These are phyloP conservation scores for Sporothrix schenckii DNA, from an alignment of 2,329 filamentous ascomycete species.

Conservation along the genomic window DNA sequence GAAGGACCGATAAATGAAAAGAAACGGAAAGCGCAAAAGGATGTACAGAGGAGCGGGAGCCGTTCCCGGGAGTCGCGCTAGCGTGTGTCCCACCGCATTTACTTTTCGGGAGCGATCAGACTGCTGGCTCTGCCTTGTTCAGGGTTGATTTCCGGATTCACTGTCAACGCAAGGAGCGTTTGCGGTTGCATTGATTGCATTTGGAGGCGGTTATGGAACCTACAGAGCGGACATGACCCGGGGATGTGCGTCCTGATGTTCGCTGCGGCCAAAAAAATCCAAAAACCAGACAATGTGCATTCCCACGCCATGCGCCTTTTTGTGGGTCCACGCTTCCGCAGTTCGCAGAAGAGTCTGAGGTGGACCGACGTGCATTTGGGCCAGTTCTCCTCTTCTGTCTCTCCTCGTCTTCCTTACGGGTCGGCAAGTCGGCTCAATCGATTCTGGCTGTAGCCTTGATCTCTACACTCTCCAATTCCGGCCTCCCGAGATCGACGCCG, in stretches of 20 bases:
- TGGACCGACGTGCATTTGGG: neutral
- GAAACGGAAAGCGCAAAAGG: neutral
- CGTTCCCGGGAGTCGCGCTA: constrained; percentile 20
- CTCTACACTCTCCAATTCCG: neutral
- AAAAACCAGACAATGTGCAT: too few species aligned
- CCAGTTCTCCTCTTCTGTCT: neutral
- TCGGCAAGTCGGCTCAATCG: neutral
- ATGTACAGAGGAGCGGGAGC: neutral
- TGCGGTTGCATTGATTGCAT: neutral
- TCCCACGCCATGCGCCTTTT: neutral
- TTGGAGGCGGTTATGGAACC: neutral
- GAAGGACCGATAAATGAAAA: neutral
- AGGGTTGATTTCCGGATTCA: too few species aligned
- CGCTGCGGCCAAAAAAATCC: neutral
- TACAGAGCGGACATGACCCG: constrained; percentile 12
- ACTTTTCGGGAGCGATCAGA: neutral
- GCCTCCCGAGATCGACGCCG: constrained; percentile 14
- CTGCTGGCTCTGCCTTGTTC: neutral
- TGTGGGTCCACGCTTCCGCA: constrained; percentile 23
- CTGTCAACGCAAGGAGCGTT: neutral
- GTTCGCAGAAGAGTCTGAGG: constrained; percentile 1
- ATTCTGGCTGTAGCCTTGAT: too few species aligned
- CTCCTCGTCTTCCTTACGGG: neutral
- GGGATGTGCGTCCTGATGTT: neutral
- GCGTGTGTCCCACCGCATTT: constrained; percentile 21